phyloP scores from a whole-genome alignment of 352 stramenopile genomes.

The Pythium brachiatum region DNA sequence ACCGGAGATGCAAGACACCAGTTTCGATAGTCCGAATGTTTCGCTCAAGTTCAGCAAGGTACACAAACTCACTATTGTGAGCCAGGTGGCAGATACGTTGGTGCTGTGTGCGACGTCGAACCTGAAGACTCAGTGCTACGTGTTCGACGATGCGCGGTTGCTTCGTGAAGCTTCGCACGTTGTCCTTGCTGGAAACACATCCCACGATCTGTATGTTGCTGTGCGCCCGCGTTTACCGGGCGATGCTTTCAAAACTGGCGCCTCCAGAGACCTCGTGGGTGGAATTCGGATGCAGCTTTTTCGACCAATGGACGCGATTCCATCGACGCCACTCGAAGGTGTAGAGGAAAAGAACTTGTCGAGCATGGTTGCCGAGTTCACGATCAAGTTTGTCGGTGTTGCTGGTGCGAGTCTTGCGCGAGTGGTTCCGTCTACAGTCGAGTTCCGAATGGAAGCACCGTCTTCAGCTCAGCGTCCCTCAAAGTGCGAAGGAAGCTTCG shows the following conservation, averaged over 20 bases:
- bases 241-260: constrained; percentile 80
- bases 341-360: constrained; percentile 49
- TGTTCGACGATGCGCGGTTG: constrained; percentile 74
- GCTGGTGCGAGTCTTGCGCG: constrained; percentile 75
- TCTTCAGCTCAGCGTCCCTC: constrained; percentile 8
- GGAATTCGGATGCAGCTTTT: constrained; percentile 88
- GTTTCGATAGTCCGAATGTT: constrained; percentile 70
- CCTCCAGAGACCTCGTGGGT: constrained; percentile 74
- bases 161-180: constrained; percentile 74
- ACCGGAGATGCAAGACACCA: constrained; percentile 78
- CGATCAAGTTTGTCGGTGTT: constrained; percentile 85
- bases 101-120: constrained; percentile 83
- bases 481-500: constrained; percentile 63
- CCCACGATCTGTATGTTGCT: constrained; percentile 74
- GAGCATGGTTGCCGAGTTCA: constrained; percentile 84
- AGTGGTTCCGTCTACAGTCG: constrained; percentile 58
- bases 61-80: constrained; percentile 79
- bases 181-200: constrained; percentile 58
- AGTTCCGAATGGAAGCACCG: constrained; percentile 82
- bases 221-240: constrained; percentile 75
- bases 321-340: not conserved
- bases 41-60: constrained; percentile 85
- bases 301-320: constrained; percentile 17
- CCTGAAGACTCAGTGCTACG: constrained; percentile 88
- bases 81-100: constrained; percentile 72